These are phyloP conservation scores for Pythium apleroticum DNA, from an alignment of 352 stramenopile genomes.

Conservation along the genomic window DNA sequence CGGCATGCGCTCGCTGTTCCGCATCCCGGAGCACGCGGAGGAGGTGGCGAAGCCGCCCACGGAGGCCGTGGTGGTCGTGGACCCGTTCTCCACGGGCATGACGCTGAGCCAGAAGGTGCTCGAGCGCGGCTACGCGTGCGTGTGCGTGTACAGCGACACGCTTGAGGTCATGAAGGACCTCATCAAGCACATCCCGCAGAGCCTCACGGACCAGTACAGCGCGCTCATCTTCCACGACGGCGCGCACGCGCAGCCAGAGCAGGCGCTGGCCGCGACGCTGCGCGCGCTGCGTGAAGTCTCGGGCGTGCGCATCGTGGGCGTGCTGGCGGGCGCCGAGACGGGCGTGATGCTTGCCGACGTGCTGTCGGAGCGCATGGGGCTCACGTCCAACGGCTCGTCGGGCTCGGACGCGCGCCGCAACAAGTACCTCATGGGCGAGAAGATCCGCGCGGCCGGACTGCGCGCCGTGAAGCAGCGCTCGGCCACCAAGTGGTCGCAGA, in stretches of 20 bases:
- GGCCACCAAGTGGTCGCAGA: constrained; percentile 71
- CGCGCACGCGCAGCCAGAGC: constrained; percentile 44
- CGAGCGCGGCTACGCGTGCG: constrained; percentile 87
- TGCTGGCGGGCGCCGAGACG: constrained; percentile 91
- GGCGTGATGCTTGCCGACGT: constrained; percentile 88
- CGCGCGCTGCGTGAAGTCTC: constrained; percentile 44
- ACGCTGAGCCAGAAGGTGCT: constrained; percentile 92
- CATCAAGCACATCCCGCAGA: constrained; percentile 70
- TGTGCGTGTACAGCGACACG: constrained; percentile 85
- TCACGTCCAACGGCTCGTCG: constrained; percentile 83
- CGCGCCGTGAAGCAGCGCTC: constrained; percentile 90
- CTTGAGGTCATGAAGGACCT: constrained; percentile 82
- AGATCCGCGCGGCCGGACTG: constrained; percentile 70
- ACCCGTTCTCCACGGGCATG: constrained; percentile 95
- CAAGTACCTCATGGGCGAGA: constrained; percentile 90
- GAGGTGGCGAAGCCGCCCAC: constrained; percentile 23
- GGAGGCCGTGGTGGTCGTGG: constrained; percentile 91
- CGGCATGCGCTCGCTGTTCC: constrained; percentile 43
- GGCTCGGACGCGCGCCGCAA: constrained; percentile 66
- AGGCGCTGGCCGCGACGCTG: constrained; percentile 37
- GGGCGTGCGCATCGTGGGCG: constrained; percentile 36
- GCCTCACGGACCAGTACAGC: constrained; percentile 60
- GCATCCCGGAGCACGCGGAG: constrained; percentile 67
- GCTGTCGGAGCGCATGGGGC: constrained; percentile 85
- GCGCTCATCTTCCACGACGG: constrained; percentile 66